phyloP scores from a whole-genome alignment of 768 basidiomycete genomes.

The Russula earlei region DNA sequence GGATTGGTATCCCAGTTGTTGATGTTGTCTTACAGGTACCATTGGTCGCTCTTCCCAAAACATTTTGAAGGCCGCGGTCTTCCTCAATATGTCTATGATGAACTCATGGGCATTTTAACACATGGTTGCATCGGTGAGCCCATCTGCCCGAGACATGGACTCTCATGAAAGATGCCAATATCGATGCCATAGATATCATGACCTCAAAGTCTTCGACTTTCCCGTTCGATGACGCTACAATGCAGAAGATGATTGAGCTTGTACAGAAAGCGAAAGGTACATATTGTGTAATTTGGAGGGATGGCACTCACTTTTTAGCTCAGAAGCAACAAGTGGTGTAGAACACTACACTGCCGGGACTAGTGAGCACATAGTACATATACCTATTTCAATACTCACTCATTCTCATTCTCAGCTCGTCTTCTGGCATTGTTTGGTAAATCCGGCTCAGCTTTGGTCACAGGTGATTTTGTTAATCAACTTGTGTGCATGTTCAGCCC shows the following conservation, averaged over 20 bases:
- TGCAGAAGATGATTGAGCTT: constrained; percentile 3
- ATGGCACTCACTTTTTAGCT: not conserved
- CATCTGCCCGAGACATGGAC: not conserved
- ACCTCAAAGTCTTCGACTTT: constrained; percentile 1
- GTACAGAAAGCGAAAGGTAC: constrained; percentile 2
- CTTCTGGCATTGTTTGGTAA: constrained; percentile 5
- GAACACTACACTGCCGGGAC: not conserved
- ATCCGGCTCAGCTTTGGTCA: no score
- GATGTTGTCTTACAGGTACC: constrained; percentile 16
- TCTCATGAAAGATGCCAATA: not conserved
- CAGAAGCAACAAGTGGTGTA: not conserved
- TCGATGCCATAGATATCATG: not conserved
- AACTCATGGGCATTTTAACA: constrained; percentile 30
- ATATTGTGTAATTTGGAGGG: no score
- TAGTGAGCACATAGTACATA: not conserved
- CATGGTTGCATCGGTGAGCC: constrained; percentile 32
- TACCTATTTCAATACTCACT: not conserved
- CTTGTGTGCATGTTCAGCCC: not conserved
- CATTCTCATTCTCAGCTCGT: not conserved
- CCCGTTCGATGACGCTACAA: not conserved
- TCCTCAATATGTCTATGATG: constrained; percentile 19
- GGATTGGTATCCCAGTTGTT: not conserved
- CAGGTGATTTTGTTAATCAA: no score
- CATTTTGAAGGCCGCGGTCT: constrained; percentile 8
- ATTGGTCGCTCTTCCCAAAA: constrained; percentile 24